phyloP scores from a whole-genome alignment of 495 filamentous ascomycete species.

The Chaetomium fimeti region DNA sequence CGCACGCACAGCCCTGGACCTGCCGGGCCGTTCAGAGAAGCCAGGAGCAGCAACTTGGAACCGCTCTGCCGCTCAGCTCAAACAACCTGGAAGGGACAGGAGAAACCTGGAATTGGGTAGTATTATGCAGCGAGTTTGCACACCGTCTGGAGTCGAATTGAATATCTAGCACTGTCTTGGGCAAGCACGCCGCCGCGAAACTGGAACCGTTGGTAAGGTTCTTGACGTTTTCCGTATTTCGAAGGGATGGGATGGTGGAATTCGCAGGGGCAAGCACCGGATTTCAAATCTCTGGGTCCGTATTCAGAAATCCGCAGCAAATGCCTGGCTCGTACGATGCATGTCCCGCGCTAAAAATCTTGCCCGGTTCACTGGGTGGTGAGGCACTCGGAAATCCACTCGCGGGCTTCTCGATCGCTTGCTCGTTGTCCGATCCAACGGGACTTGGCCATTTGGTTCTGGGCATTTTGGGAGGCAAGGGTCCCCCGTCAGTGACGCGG shows the following conservation, averaged over 20 bases:
- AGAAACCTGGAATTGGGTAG: background rate
- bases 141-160: no score
- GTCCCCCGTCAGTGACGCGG: conserved; percentile 12
- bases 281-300: conserved; percentile 9
- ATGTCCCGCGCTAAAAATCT: conserved; percentile 13
- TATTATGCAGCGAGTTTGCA: background rate
- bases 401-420: conserved; percentile 9
- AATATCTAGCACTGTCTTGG: background rate
- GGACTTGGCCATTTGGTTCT: conserved; percentile 13
- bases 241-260: background rate
- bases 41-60: conserved; percentile 1
- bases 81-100: background rate
- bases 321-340: no score
- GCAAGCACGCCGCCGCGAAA: background rate
- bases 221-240: background rate
- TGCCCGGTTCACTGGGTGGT: background rate
- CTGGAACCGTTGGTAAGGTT: background rate
- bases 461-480: conserved; percentile 13
- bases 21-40: background rate
- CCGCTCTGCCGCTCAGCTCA: background rate
- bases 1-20: conserved; percentile 18
- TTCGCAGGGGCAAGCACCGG: background rate
- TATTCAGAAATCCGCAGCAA: conserved; percentile 6
- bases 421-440: conserved; percentile 13
- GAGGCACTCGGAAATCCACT: conserved; percentile 3